phyloP scores from a whole-genome alignment of 2,329 filamentous ascomycete genomes.

The Penicillium carneum region DNA sequence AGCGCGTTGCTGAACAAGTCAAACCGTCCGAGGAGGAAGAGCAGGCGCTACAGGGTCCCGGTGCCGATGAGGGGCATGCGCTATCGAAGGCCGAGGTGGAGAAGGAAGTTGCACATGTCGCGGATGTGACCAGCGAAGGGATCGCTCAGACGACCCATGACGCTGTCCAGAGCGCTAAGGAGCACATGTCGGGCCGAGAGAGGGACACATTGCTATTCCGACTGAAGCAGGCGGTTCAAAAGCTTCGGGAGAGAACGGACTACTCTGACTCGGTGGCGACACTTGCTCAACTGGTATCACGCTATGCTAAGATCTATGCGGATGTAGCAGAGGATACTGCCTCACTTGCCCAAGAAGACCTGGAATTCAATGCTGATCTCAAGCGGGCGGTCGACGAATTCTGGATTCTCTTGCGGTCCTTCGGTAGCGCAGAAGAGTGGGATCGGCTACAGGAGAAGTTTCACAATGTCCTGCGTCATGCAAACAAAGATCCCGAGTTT shows the following conservation, averaged over 20 bases:
- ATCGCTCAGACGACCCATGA: conserved; percentile 57
- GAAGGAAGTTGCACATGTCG: conserved; percentile 63
- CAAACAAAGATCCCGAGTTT: conserved; percentile 79
- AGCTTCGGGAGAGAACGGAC: conserved; percentile 76
- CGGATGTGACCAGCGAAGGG: conserved; percentile 48
- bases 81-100: conserved; percentile 70
- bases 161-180: conserved; percentile 72
- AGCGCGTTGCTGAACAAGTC: conserved; percentile 74
- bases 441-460: conserved; percentile 73
- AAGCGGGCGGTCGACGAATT: conserved; percentile 80
- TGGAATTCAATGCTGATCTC: conserved; percentile 75
- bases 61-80: conserved; percentile 56
- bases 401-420: conserved; percentile 79
- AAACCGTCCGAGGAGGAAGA: conserved; percentile 71
- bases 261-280: conserved; percentile 88
- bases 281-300: conserved; percentile 75
- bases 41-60: conserved; percentile 59
- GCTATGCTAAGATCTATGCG: conserved; percentile 80
- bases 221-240: conserved; percentile 76
- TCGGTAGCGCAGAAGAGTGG: conserved; percentile 79
- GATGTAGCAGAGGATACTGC: conserved; percentile 72
- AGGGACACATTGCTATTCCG: conserved; percentile 75
- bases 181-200: conserved; percentile 76
- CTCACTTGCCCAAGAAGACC: conserved; percentile 71
- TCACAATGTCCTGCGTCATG: conserved; percentile 74